Conservation (phyloP, 441 rosid species). For the Populus trichocarpa region DNA sequence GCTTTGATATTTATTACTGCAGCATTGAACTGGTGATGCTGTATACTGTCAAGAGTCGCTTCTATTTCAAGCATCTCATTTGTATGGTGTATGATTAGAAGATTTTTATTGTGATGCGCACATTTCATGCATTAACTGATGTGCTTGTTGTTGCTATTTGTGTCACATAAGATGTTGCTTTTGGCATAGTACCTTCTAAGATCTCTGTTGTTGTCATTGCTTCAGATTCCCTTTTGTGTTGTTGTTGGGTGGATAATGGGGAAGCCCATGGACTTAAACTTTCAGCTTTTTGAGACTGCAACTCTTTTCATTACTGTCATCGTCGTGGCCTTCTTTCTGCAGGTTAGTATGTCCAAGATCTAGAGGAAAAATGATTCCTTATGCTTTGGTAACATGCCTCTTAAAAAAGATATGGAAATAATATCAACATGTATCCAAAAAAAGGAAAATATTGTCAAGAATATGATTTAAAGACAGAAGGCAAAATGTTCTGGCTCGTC, state of each 20-base stretch:
- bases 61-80: neutral
- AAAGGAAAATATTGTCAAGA: neutral
- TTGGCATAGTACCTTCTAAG: neutral
- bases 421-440: neutral
- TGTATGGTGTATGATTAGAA: neutral
- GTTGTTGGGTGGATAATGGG: slow-evolving; percentile 89
- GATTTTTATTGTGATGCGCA: neutral
- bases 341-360: slow-evolving; percentile 38
- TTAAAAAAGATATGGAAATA: neutral
- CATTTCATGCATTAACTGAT: neutral
- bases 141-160: neutral
- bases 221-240: slow-evolving; percentile 81
- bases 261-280: slow-evolving; percentile 74
- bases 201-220: slow-evolving; percentile 1
- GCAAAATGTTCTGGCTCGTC: too few species aligned
- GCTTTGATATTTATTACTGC: neutral
- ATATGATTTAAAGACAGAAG: too few species aligned
- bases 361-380: neutral
- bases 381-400: neutral
- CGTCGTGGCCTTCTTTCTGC: slow-evolving; percentile 83
- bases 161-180: neutral
- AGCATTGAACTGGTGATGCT: neutral
- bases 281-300: slow-evolving; percentile 88
- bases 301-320: slow-evolving; percentile 78
- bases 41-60: neutral